These are phyloP conservation scores for Acanthamoeba culbertsoni DNA, from an alignment of 208 protist genomes.

Conservation along the genomic window DNA sequence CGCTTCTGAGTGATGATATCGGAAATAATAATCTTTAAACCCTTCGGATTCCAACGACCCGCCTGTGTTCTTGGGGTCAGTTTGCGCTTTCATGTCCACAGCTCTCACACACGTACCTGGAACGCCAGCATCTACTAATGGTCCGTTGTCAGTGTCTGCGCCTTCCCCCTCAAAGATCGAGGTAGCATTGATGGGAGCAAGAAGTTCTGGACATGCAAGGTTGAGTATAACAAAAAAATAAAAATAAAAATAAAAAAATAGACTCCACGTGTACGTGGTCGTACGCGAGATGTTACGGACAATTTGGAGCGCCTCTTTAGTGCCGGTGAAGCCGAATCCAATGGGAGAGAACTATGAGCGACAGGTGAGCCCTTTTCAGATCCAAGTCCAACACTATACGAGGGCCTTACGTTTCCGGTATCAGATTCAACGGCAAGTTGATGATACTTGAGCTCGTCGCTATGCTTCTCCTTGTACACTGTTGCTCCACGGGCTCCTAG, in stretches of 20 bases:
- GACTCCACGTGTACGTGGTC: too few species aligned
- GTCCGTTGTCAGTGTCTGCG: background rate
- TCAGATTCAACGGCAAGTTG: slow-evolving; percentile 1
- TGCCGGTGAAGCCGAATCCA: slow-evolving; percentile 22
- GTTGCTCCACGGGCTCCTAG: background rate
- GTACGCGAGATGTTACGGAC: background rate
- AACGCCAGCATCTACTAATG: background rate
- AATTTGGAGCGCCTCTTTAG: background rate
- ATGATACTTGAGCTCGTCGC: background rate
- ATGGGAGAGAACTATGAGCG: background rate
- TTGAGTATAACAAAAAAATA: too few species aligned
- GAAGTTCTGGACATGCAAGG: too few species aligned
- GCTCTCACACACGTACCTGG: background rate
- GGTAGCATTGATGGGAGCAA: background rate
- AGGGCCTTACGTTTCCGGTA: background rate
- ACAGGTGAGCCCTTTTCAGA: background rate
- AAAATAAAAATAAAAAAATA: too few species aligned
- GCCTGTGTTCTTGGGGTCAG: background rate
- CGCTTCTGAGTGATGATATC: background rate
- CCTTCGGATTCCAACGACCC: background rate
- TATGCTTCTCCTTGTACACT: background rate
- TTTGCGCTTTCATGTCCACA: too few species aligned
- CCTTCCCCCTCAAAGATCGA: background rate
- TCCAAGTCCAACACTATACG: background rate
- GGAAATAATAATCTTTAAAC: background rate